A percentile compares a stretch with the other conserved stretches of the same genome.
phyloP scores from a whole-genome alignment of 768 basidiomycete genomes.

The Tricholoma sp. region DNA sequence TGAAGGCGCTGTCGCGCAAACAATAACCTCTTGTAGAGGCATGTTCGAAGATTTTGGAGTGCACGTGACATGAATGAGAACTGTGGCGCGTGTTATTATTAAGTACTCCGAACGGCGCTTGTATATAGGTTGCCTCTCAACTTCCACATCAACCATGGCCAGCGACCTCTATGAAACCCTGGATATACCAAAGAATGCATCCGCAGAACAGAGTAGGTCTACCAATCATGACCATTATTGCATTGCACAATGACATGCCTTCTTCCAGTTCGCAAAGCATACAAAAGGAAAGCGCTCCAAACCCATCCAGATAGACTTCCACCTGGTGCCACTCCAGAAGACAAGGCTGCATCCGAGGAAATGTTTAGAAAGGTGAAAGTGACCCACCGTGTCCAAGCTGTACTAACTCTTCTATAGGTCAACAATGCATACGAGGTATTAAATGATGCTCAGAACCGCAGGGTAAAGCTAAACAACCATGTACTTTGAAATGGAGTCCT shows the following conservation, averaged over 20 bases:
- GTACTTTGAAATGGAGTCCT: neutral
- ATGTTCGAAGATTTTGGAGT: constrained; percentile 24
- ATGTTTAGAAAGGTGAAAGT: constrained; percentile 34
- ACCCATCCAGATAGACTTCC: constrained; percentile 76
- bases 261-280: constrained; percentile 69
- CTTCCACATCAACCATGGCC: constrained; percentile 32
- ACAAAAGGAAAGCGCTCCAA: constrained; percentile 63
- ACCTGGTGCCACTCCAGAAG: constrained; percentile 45
- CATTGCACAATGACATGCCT: neutral
- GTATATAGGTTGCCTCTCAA: neutral
- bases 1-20: constrained; percentile 57
- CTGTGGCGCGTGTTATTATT: constrained; percentile 9
- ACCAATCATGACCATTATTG: neutral
- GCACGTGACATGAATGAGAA: neutral
- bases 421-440: constrained; percentile 79
- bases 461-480: constrained; percentile 26
- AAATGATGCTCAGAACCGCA: constrained; percentile 54
- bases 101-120: neutral
- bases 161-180: constrained; percentile 63
- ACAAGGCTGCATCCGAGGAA: constrained; percentile 62
- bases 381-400: neutral
- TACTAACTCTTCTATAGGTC: constrained; percentile 38
- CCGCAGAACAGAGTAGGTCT: constrained; percentile 60
- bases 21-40: constrained; percentile 63
- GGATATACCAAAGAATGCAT: constrained; percentile 47